These are phyloP conservation scores for Adansonia madagascariensis DNA, from an alignment of 441 rosid genomes.

Conservation along the genomic window DNA sequence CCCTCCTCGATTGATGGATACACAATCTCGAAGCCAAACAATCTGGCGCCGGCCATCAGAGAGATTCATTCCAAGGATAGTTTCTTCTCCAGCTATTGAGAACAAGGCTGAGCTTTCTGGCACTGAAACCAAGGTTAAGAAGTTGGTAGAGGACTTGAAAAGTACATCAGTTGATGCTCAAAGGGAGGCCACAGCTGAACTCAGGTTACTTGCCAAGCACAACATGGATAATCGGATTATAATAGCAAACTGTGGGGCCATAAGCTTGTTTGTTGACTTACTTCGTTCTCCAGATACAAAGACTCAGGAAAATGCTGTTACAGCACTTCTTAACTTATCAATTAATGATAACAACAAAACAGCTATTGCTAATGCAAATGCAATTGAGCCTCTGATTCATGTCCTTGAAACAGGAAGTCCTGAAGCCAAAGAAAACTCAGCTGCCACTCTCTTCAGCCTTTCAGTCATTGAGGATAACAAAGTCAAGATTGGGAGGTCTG, in stretches of 20 bases:
- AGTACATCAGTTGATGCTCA: slow-evolving; percentile 58
- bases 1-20: slow-evolving; percentile 53
- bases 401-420: slow-evolving; percentile 73
- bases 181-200: slow-evolving; percentile 54
- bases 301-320: slow-evolving; percentile 77
- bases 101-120: slow-evolving; percentile 72
- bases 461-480: slow-evolving; percentile 82
- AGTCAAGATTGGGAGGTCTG: slow-evolving; percentile 74
- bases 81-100: slow-evolving; percentile 62
- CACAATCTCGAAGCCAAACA: slow-evolving; percentile 58
- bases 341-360: slow-evolving; percentile 75
- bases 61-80: slow-evolving; percentile 47
- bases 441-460: slow-evolving; percentile 84
- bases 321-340: slow-evolving; percentile 85
- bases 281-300: slow-evolving; percentile 56
- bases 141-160: slow-evolving; percentile 64
- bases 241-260: slow-evolving; percentile 76
- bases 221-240: slow-evolving; percentile 74
- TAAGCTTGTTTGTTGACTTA: slow-evolving; percentile 53
- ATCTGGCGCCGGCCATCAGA: slow-evolving; percentile 63
- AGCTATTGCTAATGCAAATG: slow-evolving; percentile 66
- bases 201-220: slow-evolving; percentile 73
- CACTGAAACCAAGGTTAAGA: slow-evolving; percentile 61
- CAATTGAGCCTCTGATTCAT: slow-evolving; percentile 72
- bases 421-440: slow-evolving; percentile 83